Evolutionary conservation across 441 rosid genomes (phyloP), one percentile per base, ranked within the genome.

Genomic region (Manihot esculenta): DNA sequence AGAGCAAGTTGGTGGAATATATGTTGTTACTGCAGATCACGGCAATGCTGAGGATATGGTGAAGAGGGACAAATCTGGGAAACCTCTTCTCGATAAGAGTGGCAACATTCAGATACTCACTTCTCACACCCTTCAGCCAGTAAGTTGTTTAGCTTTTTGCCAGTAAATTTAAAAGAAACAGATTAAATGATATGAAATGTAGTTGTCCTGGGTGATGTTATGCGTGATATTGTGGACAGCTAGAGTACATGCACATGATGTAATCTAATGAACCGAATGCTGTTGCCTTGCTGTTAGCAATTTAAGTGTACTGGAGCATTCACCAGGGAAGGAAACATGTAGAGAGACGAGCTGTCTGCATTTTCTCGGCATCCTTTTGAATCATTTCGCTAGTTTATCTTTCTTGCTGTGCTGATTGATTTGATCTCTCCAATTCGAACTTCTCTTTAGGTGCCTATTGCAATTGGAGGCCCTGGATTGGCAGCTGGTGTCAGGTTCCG

Each of bases 11-110:
- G 94, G 94, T 70, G 99, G 99, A 66, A 93, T 95, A 70, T 95
- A 83, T 66, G 91, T 95, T 14, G 86, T 95, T 41, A 95, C 99
- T n/a, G 99, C 98, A 7, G 98, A 95, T 83, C 99, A 95, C 20
- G 98, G 99, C 62, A 95, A 95, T 80, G 97, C 98, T 0, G 97
- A 95, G 81, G 99, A 91, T 80, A 95, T 95, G 98, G 98, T 88
- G 35, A 92, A 95, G 81, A 87, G 98, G 72, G 85, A 87, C 78
- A 95, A 95, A 79, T 76, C 94, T 20, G 99, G 97, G n/a, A 77
- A 88, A 75, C 99, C 99, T 6, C n/a, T 18, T 17, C 42, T 81
- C 6, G 97, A 88, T 75, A 91, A 93, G 87, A 80, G 64, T 62
- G 99, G 98, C 63, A 81, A 85, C 5, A 77, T 95, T 77, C 98